A percentile compares a stretch with the other conserved stretches of the same genome.
phyloP scores from a whole-genome alignment of 2,329 filamentous ascomycete genomes.

The Myotisia sp. region DNA sequence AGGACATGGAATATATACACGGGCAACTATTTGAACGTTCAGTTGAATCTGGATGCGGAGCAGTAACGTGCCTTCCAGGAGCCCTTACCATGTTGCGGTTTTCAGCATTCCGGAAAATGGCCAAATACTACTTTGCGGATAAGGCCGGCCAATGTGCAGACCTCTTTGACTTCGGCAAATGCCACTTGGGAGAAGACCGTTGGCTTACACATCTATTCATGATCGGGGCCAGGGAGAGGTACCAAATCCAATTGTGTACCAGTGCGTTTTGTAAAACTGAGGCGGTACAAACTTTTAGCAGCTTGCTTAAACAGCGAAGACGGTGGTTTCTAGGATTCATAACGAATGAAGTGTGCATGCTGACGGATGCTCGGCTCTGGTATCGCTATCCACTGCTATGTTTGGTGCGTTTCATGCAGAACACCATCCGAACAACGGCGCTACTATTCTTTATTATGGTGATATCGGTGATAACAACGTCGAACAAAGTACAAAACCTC shows the following conservation, averaged over 20 bases:
- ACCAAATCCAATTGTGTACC: slow-evolving; percentile 96
- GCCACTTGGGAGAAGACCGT: slow-evolving; percentile 84
- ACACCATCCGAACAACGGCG: slow-evolving; percentile 88
- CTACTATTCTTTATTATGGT: slow-evolving; percentile 90
- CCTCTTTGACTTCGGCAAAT: slow-evolving; percentile 92
- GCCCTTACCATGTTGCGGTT: slow-evolving; percentile 93
- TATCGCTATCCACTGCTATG: slow-evolving; percentile 76
- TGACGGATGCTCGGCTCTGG: slow-evolving; percentile 89
- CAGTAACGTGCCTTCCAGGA: slow-evolving; percentile 87
- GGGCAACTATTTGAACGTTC: slow-evolving; percentile 92
- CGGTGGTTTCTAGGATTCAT: slow-evolving; percentile 96
- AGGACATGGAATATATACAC: slow-evolving; percentile 97
- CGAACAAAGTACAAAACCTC: slow-evolving; percentile 60
- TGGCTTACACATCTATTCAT: slow-evolving; percentile 98
- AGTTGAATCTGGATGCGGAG: slow-evolving; percentile 84
- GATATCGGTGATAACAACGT: slow-evolving; percentile 71
- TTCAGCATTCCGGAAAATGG: slow-evolving; percentile 91
- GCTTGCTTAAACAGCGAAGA: slow-evolving; percentile 82
- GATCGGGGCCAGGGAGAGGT: slow-evolving; percentile 84
- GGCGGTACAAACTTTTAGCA: slow-evolving; percentile 74
- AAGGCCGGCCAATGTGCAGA: slow-evolving; percentile 92
- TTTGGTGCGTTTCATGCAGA: slow-evolving; percentile 81
- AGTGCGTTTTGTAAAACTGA: slow-evolving; percentile 98
- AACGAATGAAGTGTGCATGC: slow-evolving; percentile 95
- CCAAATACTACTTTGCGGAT: slow-evolving; percentile 96